Evolutionary conservation across 2,329 filamentous ascomycete genomes (phyloP).

Genomic region (Parasarocladium wereldwijsianum): DNA sequence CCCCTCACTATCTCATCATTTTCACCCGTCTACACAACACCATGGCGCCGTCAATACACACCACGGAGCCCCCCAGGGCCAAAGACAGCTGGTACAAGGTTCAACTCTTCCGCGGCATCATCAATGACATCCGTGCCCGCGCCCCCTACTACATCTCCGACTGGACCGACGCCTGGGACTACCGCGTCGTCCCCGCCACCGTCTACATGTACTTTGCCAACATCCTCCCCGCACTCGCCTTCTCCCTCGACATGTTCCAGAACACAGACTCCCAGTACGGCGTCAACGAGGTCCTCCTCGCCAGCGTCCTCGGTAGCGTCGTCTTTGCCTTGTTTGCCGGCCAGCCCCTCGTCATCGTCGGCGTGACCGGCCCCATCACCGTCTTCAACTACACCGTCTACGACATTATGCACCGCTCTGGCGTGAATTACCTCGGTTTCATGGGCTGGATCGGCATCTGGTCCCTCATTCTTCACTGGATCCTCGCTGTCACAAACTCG

Average conservation of each 20-base stretch:
- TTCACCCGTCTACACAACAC: too few species aligned
- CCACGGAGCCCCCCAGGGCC: too few species aligned
- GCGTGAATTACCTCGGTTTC: conserved; percentile 72
- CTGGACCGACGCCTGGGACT: conserved; percentile 80
- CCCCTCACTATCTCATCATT: too few species aligned
- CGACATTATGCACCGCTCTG: conserved; percentile 66
- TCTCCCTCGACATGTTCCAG: conserved; percentile 86
- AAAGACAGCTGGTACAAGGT: conserved; percentile 55
- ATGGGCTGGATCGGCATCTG: conserved; percentile 88
- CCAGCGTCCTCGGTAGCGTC: conserved; percentile 68
- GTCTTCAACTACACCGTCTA: conserved; percentile 93
- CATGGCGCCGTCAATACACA: too few species aligned
- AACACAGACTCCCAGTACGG: conserved; percentile 76
- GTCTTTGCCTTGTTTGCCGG: conserved; percentile 70
- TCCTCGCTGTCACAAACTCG: conserved; percentile 69
- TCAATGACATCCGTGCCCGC: conserved; percentile 60
- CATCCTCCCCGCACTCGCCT: conserved; percentile 75
- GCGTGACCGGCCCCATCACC: conserved; percentile 81
- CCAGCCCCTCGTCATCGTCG: conserved; percentile 81
- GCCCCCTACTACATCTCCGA: conserved; percentile 69
- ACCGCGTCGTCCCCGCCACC: conserved; percentile 74
- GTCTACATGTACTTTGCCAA: conserved; percentile 95
- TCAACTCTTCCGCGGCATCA: conserved; percentile 62
- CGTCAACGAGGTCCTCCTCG: conserved; percentile 80
- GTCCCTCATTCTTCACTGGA: conserved; percentile 74